Evolutionary conservation across 805 yeast genomes (phyloP).

Genomic region (Maudiozyma pseudohumilis): DNA sequence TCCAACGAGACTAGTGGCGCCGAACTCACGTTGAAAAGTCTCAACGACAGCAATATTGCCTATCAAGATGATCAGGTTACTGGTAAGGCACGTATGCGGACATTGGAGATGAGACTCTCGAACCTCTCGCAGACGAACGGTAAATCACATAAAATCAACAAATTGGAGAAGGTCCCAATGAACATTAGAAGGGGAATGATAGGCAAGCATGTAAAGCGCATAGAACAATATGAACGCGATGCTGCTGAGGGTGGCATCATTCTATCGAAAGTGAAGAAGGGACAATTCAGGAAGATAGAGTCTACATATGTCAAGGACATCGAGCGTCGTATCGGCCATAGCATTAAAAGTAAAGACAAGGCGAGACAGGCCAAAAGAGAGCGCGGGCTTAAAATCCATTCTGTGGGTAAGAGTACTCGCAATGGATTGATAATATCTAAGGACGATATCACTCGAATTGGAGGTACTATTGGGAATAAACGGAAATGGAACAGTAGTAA

Average conservation of each 20-base stretch:
- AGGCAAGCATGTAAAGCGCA: conserved; percentile 41
- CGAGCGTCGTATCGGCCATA: conserved; percentile 35
- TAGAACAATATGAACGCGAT: conserved; percentile 53
- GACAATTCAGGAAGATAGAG: conserved; percentile 53
- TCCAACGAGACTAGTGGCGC: conserved; percentile 45
- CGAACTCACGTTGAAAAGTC: conserved; percentile 50
- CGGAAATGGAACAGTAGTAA: conserved; percentile 1
- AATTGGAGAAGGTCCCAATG: conserved; percentile 80
- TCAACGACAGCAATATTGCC: conserved; percentile 22
- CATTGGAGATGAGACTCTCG: conserved; percentile 49
- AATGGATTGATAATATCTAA: conserved; percentile 69
- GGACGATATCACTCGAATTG: conserved; percentile 42
- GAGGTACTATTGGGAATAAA: conserved; percentile 3
- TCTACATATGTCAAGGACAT: conserved; percentile 32
- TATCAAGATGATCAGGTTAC: conserved; percentile 40
- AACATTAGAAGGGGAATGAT: conserved; percentile 77
- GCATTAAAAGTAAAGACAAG: conserved; percentile 41
- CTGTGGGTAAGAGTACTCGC: conserved; percentile 67
- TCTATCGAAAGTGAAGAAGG: conserved; percentile 60
- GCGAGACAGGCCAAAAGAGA: conserved; percentile 41
- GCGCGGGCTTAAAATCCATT: conserved; percentile 67
- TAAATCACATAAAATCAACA: conserved; percentile 27
- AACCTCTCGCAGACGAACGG: conserved; percentile 39
- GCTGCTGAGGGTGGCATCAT: conserved; percentile 88
- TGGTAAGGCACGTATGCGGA: conserved; percentile 60